Base-by-base conservation (phyloP, 2,329 filamentous ascomycete genomes). In the Nemania sp. region DNA sequence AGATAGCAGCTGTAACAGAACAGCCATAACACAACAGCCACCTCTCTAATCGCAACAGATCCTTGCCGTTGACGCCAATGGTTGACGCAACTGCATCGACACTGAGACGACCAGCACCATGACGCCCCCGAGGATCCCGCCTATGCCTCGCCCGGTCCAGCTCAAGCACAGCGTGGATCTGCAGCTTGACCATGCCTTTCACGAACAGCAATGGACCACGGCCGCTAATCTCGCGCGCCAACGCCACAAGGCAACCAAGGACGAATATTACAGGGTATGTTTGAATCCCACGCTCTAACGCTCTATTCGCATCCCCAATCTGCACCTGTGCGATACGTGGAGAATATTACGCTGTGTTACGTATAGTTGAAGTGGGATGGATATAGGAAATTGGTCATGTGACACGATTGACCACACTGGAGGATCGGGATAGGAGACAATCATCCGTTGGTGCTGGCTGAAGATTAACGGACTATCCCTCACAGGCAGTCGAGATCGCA, bases 251-350 rank as follows among this genome's bases (percentile, higher is more conserved):
- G 77, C 80, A 1, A 81, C 80, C 49, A 86, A 87, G 59, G 86
- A 88, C 49, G 80, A 84, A 7, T 89, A 89, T 73, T 89, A 85
- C 72, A 71, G 58, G 59, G 69, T 82, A 87, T 79, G 86, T 88
- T 20, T 32, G 18, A 53, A 55, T 29, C 54, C 5, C 22, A 32
- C 13, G 45, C n/a, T 18, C 26, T 55, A 5, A 15, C 11, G 15
- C 22, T 15, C 18, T 45, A 64, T 32, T 59, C 27, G 35, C 38
- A 22, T 56, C 18, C 6, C 1, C 47, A 26, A 15, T 11, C 2
- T 24, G 35, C 13, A 35, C 32, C 5, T 35, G 5, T 5, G 5
- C 8, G 7, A 15, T 41, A 11, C 15, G 35, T 41, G 13, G 5
- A 41, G 43, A 8, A 38, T 29, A 20, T n/a, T 13, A 18, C 35